These are phyloP conservation scores for Iris macrosiphon DNA, from an alignment of 106 monocot species.

Conservation along the genomic window DNA sequence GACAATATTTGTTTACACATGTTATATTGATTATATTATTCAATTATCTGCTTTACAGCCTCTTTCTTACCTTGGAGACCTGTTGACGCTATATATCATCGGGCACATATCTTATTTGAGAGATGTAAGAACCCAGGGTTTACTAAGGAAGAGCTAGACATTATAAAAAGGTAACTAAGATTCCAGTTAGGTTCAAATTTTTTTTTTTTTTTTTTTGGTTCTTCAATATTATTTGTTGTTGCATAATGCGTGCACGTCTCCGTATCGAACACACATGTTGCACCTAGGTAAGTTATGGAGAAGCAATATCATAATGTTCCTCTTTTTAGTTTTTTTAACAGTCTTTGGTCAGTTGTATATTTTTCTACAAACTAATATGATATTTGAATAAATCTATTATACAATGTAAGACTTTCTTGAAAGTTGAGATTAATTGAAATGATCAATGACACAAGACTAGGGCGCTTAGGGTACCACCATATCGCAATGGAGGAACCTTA, in stretches of 20 bases:
- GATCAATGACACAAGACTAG: too few relatives aligned
- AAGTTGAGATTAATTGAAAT: too few relatives aligned
- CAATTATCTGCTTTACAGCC: conserved; percentile 17
- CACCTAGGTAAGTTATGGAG: neutral
- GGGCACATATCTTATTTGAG: conserved; percentile 26
- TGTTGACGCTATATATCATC: conserved; percentile 17
- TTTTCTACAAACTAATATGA: neutral
- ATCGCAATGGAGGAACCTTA: too few relatives aligned
- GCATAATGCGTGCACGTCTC: neutral
- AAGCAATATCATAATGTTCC: neutral
- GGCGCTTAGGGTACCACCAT: too few relatives aligned
- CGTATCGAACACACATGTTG: too few relatives aligned
- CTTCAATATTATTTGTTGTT: neutral
- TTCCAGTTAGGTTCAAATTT: neutral
- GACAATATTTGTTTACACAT: neutral
- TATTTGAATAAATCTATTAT: too few relatives aligned
- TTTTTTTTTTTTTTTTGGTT: conserved; percentile 1
- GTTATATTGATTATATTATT: neutral
- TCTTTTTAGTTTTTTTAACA: neutral
- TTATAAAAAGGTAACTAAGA: conserved; percentile 19
- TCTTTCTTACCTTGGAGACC: conserved; percentile 36
- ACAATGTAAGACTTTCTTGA: too few relatives aligned
- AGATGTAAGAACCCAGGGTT: conserved; percentile 33
- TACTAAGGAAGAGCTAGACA: conserved; percentile 26
- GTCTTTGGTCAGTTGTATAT: neutral